These are phyloP conservation scores for Eutrema salsugineum DNA, from an alignment of 441 rosid genomes.

Conservation along the genomic window DNA sequence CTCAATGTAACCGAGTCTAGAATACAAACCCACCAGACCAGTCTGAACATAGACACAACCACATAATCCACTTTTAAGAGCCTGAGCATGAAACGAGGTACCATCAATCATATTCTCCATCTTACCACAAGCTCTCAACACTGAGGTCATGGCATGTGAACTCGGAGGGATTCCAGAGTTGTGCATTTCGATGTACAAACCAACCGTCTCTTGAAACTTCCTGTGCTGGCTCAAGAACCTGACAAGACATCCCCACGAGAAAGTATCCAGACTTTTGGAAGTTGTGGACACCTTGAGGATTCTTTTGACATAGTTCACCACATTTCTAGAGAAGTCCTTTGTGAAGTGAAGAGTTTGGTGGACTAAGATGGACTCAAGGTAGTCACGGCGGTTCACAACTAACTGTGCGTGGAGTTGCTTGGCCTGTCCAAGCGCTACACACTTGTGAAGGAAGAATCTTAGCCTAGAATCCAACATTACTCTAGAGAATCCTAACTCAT, in stretches of 20 bases:
- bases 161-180: slow-evolving; percentile 41
- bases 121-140: slow-evolving; percentile 55
- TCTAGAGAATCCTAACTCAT: background rate
- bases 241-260: slow-evolving; percentile 60
- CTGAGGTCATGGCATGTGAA: slow-evolving; percentile 61
- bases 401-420: slow-evolving; percentile 51
- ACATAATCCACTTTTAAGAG: slow-evolving; percentile 44
- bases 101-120: slow-evolving; percentile 34
- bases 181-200: slow-evolving; percentile 47
- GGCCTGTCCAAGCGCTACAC: slow-evolving; percentile 33
- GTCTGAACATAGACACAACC: slow-evolving; percentile 63
- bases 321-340: slow-evolving; percentile 33
- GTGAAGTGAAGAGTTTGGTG: slow-evolving; percentile 41
- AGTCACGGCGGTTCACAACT: slow-evolving; percentile 32
- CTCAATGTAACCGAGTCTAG: slow-evolving; percentile 36
- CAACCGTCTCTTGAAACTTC: slow-evolving; percentile 47
- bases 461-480: slow-evolving; percentile 32
- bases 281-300: slow-evolving; percentile 42
- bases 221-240: slow-evolving; percentile 55
- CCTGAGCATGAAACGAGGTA: slow-evolving; percentile 44
- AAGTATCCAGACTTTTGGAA: slow-evolving; percentile 34
- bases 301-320: slow-evolving; percentile 34
- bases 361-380: slow-evolving; percentile 43
- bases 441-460: slow-evolving; percentile 33
- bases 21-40: slow-evolving; percentile 56